phyloP scores from a whole-genome alignment of 441 rosid species.

The Corymbia citriodora region DNA sequence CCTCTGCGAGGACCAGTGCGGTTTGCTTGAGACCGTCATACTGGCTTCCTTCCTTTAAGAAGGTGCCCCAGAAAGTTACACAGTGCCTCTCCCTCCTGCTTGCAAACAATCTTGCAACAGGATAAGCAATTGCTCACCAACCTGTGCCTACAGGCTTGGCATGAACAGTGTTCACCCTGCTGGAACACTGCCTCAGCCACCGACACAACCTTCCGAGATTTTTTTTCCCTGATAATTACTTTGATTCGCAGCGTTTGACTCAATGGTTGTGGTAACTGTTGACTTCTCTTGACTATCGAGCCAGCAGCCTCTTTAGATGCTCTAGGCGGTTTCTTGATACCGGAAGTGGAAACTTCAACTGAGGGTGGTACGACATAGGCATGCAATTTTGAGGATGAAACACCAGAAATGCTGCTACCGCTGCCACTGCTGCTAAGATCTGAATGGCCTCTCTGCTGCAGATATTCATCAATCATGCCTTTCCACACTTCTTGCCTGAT shows the following conservation, averaged over 20 bases:
- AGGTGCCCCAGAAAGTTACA: constrained; percentile 80
- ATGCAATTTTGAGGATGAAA: no score
- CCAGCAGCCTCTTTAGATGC: no score
- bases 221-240: constrained; percentile 62
- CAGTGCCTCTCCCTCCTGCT: constrained; percentile 93
- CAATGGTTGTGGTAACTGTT: constrained; percentile 12
- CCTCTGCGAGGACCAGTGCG: constrained; percentile 53
- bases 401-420: no score
- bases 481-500: no score
- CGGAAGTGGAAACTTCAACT: no score
- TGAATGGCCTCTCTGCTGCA: no score
- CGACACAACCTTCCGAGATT: constrained; percentile 69
- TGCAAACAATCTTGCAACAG: constrained; percentile 89
- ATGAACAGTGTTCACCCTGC: constrained; percentile 84
- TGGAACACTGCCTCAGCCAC: constrained; percentile 92
- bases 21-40: constrained; percentile 81
- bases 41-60: constrained; percentile 78
- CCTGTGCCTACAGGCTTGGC: constrained; percentile 80
- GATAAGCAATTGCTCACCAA: constrained; percentile 90
- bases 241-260: constrained; percentile 23
- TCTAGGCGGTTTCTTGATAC: no score
- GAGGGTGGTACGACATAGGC: no score
- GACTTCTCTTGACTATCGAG: constrained; percentile 15
- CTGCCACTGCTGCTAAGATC: no score
- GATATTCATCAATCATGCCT: no score